A percentile compares a stretch with the other conserved stretches of the same genome.
Evolutionary conservation across 805 yeast species (phyloP).

Genomic region (Cyberlindnera americana): DNA sequence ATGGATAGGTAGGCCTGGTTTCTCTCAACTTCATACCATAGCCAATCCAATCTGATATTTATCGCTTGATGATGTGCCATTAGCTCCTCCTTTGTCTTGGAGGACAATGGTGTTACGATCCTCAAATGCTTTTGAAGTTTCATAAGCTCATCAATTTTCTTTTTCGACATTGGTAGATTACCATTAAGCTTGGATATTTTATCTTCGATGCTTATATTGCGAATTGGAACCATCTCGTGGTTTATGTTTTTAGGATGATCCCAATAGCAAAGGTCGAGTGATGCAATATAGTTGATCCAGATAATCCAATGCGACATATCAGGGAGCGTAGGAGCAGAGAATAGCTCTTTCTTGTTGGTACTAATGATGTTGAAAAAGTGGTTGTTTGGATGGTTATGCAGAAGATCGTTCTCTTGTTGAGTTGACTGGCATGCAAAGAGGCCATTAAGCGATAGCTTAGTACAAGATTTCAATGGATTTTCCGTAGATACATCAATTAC

Average conservation of each 20-base stretch:
- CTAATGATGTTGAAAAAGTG: slow-evolving; percentile 38
- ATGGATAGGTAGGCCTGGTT: slow-evolving; percentile 38
- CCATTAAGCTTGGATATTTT: slow-evolving; percentile 33
- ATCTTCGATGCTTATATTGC: slow-evolving; percentile 29
- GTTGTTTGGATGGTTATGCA: background rate
- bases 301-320: slow-evolving; percentile 60
- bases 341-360: slow-evolving; percentile 36
- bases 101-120: slow-evolving; percentile 51
- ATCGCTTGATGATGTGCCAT: slow-evolving; percentile 42
- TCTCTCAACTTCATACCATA: slow-evolving; percentile 50
- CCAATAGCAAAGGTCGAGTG: slow-evolving; percentile 39
- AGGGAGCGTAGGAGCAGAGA: slow-evolving; percentile 38
- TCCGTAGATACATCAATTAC: slow-evolving; percentile 30
- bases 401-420: slow-evolving; percentile 6
- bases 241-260: slow-evolving; percentile 13
- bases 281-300: slow-evolving; percentile 49
- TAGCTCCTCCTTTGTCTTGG: slow-evolving; percentile 48
- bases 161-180: slow-evolving; percentile 32
- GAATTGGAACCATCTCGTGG: slow-evolving; percentile 26
- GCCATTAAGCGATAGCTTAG: slow-evolving; percentile 35
- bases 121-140: slow-evolving; percentile 37
- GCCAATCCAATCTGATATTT: slow-evolving; percentile 53
- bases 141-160: slow-evolving; percentile 36
- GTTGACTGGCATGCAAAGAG: slow-evolving; percentile 35
- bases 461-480: slow-evolving; percentile 27